Conservation (phyloP, 2,329 filamentous ascomycete genomes). For the Ceratocystis smalleyi region DNA sequence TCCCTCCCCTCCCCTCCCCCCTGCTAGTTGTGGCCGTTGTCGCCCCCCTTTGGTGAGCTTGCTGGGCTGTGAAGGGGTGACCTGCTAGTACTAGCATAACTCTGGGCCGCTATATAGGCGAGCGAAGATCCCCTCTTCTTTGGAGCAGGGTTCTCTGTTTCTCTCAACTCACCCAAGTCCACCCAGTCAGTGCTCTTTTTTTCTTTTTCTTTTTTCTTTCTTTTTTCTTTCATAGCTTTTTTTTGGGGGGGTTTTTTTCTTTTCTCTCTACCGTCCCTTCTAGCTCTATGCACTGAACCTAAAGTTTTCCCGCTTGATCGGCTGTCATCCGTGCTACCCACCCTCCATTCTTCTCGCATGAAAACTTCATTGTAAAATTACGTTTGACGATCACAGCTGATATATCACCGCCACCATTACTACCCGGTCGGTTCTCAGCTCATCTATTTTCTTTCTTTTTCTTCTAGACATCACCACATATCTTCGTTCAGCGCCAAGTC, state of each 20-base stretch:
- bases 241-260: background rate
- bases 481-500: background rate
- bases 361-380: background rate
- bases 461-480: background rate
- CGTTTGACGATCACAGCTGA: background rate
- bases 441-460: background rate
- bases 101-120: slow-evolving; percentile 3
- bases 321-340: slow-evolving; percentile 2
- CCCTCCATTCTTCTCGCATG: slow-evolving; percentile 1
- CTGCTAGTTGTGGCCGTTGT: background rate
- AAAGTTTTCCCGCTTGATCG: background rate
- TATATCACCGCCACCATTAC: background rate
- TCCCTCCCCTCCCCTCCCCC: background rate
- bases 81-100: background rate
- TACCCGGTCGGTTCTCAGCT: background rate
- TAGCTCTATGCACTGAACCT: background rate
- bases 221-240: no score
- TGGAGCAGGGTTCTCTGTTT: background rate
- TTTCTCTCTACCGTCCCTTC: background rate
- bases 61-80: background rate
- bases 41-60: background rate
- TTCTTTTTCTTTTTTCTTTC: no score
- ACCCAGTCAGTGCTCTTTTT: no score
- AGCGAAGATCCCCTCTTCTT: slow-evolving; percentile 4
- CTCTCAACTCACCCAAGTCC: background rate